phyloP scores from a whole-genome alignment of 2,329 filamentous ascomycete genomes.

The Penicillium sp. region DNA sequence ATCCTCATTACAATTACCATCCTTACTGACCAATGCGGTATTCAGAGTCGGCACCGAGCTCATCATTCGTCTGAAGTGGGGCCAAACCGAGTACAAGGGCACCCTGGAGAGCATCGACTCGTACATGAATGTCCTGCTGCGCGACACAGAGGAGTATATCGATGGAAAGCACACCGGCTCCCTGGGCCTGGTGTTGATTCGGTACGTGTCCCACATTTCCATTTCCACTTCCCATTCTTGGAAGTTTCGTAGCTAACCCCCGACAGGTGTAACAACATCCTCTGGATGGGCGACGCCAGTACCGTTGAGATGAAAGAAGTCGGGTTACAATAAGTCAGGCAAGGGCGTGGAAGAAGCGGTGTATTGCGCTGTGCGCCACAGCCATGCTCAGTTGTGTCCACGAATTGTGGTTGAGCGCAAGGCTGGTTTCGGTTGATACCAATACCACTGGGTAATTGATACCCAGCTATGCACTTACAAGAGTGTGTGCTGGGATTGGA shows the following conservation, averaged over 20 bases:
- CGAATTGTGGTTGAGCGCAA: no score
- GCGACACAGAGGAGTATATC: conserved; percentile 86
- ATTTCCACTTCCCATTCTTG: no score
- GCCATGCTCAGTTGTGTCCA: no score
- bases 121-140: conserved; percentile 98
- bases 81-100: conserved; percentile 95
- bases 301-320: conserved; percentile 47
- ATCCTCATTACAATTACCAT: not conserved
- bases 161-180: conserved; percentile 78
- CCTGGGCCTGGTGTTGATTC: conserved; percentile 86
- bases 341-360: not conserved
- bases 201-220: conserved; percentile 50
- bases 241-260: not conserved
- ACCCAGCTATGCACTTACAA: not conserved
- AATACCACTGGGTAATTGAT: not conserved
- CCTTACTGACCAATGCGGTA: not conserved
- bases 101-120: conserved; percentile 87
- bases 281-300: conserved; percentile 70
- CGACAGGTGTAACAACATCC: conserved; percentile 85
- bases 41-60: conserved; percentile 80
- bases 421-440: not conserved
- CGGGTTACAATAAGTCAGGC: conserved; percentile 30
- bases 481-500: not conserved
- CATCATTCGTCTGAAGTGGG: conserved; percentile 93
- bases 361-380: not conserved